Percentiles rank a stretch among this genome's conserved stretches.
These are phyloP conservation scores for Globisporangium polare DNA, from an alignment of 352 stramenopile species.

Conservation along the genomic window DNA sequence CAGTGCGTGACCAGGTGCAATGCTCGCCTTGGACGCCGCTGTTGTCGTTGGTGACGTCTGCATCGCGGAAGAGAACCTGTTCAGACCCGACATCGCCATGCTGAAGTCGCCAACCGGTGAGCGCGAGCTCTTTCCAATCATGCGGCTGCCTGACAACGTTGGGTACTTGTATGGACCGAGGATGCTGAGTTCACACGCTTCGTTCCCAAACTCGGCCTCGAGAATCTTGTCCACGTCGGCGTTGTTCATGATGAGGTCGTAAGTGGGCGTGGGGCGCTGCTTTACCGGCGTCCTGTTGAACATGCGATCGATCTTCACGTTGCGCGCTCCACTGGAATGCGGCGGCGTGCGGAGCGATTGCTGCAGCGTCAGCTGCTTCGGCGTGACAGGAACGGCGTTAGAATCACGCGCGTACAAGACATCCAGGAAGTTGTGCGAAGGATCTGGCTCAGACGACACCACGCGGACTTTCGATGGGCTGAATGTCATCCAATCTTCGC, in stretches of 20 bases:
- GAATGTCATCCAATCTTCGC: constrained; percentile 42
- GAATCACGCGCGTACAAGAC: constrained; percentile 18
- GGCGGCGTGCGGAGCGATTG: constrained; percentile 1
- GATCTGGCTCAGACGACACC: neutral
- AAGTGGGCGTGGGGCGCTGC: constrained; percentile 10
- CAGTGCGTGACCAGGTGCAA: neutral
- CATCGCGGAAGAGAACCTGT: constrained; percentile 3
- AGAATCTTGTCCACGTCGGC: constrained; percentile 27
- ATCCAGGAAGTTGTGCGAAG: constrained; percentile 11
- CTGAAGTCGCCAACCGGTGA: constrained; percentile 17
- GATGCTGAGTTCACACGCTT: constrained; percentile 22
- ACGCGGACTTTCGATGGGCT: constrained; percentile 14
- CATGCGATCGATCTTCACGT: constrained; percentile 20
- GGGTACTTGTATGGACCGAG: constrained; percentile 31
- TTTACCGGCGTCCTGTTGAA: constrained; percentile 18
- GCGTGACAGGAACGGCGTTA: neutral
- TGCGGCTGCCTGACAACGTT: constrained; percentile 8
- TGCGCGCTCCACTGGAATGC: constrained; percentile 7
- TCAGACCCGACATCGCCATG: neutral
- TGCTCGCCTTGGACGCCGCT: neutral
- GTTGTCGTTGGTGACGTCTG: neutral
- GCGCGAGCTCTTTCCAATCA: neutral
- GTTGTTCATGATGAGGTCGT: constrained; percentile 28
- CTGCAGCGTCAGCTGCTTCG: neutral
- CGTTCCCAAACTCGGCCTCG: constrained; percentile 22